A percentile compares a stretch with the other conserved stretches of the same genome.
These are phyloP conservation scores for Boletus barrowsii DNA, from an alignment of 768 basidiomycete genomes.

Conservation along the genomic window DNA sequence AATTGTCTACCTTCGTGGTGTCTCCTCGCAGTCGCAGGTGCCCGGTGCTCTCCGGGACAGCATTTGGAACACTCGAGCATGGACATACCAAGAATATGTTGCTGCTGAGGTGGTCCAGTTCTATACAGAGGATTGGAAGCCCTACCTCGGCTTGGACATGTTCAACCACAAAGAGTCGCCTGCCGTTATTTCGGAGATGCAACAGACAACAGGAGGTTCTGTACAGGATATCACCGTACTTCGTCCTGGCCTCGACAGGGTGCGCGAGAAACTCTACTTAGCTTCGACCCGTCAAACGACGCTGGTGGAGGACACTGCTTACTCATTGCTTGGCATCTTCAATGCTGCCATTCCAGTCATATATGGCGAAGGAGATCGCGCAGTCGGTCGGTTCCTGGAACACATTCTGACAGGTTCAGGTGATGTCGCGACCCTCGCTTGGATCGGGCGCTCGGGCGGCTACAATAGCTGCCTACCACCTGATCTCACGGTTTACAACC, in stretches of 20 bases:
- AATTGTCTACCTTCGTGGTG: neutral
- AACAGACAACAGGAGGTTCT: neutral
- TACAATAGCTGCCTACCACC: neutral
- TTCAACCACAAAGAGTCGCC: neutral
- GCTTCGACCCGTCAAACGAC: neutral
- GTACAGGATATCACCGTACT: neutral
- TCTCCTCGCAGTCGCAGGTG: neutral
- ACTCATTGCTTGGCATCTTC: neutral
- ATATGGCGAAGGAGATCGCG: neutral
- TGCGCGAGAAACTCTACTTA: neutral
- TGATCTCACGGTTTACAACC: neutral
- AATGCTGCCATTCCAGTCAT: neutral
- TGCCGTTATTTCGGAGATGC: neutral
- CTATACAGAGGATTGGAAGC: neutral
- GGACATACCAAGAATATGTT: neutral
- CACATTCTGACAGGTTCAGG: neutral
- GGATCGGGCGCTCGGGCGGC: neutral
- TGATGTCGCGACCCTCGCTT: neutral
- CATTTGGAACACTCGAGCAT: neutral
- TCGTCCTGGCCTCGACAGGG: neutral
- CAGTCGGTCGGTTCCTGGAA: neutral
- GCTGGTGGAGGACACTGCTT: neutral
- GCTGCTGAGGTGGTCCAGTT: neutral
- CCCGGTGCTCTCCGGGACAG: neutral
- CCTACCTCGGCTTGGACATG: neutral